Base-by-base conservation (phyloP, 2,329 filamentous ascomycete genomes). In the Cryphonectria naterciae region DNA sequence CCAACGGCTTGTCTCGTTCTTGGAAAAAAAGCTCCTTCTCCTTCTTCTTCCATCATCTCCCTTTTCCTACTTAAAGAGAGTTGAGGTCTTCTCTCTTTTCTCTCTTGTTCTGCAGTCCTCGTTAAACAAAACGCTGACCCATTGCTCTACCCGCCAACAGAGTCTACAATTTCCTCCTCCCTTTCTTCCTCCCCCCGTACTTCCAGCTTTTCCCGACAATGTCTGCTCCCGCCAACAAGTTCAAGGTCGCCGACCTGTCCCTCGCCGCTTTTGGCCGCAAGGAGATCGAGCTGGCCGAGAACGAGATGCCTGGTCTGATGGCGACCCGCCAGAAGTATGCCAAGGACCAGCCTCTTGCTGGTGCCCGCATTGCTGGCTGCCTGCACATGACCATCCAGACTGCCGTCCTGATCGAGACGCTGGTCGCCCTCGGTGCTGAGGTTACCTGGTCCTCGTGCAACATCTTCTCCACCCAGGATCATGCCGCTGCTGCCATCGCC, bases 301-400 rank as follows among this genome's bases (percentile, higher is more conserved):
- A 93, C 82, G 92, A 94, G 88, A 98, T 98, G 95, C 95, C 95
- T 76, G 95, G 96, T 90, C 91, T 99, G 78, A 97, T 99, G 93
- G 90, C 93, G 80, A 98, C 95, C 80, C 92, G 96, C 81, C 82
- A 85, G 81, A 97, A 97, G 89, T 99, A 98, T 84, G 93, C 93
- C 78, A 83, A 84, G 74, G 95, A 97, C 85, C 95, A 98, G 89
- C 96, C 96, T 78, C 89, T 99, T 80, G 92, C 92, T 82, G 95
- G 95, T 83, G 94, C 95, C 83, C 92, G 95, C 80, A 98, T 99
- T 83, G 96, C 96, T 79, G 96, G 96, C 81, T 98, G 96, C 86
- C 88, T 98, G 83, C 95, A 98, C 92, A 98, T 97, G 95, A 98
- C 96, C 83, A 98, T 99, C 86, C 96, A 99, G 89, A 99, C 96